Percentiles rank a stretch among this genome's conserved stretches.
phyloP scores from a whole-genome alignment of 768 basidiomycete species.

The Cystofilobasidium bisporidii region DNA sequence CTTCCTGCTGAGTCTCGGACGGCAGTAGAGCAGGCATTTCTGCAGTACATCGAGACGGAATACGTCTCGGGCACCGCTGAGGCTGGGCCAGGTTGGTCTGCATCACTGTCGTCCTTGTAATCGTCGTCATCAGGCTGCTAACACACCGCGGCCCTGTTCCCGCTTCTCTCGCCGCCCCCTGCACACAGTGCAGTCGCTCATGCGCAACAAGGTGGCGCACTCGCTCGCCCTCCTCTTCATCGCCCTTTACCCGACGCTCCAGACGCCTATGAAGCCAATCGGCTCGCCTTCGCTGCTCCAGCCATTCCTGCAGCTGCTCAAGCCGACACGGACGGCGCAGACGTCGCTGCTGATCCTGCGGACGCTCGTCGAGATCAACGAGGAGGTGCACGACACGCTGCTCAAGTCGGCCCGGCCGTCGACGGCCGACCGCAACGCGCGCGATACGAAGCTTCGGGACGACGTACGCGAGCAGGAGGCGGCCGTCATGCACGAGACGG shows the following conservation, averaged over 20 bases:
- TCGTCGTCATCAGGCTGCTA: too few relatives aligned
- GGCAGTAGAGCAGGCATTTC: slow-evolving; percentile 59
- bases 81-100: slow-evolving; percentile 65
- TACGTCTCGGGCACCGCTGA: slow-evolving; percentile 79
- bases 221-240: slow-evolving; percentile 40
- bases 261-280: slow-evolving; percentile 26
- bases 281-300: slow-evolving; percentile 37
- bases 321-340: slow-evolving; percentile 63
- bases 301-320: slow-evolving; percentile 32
- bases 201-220: slow-evolving; percentile 65
- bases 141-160: background rate
- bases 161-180: slow-evolving; percentile 16
- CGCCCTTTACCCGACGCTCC: slow-evolving; percentile 34
- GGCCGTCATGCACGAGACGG: slow-evolving; percentile 69
- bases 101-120: too few relatives aligned
- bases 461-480: slow-evolving; percentile 81
- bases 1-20: slow-evolving; percentile 34
- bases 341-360: slow-evolving; percentile 83
- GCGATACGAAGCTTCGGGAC: slow-evolving; percentile 79
- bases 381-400: slow-evolving; percentile 92
- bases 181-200: slow-evolving; percentile 46
- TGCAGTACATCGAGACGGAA: slow-evolving; percentile 77
- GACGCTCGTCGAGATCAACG: slow-evolving; percentile 84
- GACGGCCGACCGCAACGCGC: slow-evolving; percentile 57
- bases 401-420: slow-evolving; percentile 77